Conservation (phyloP, 345 rosid genomes). For the Populus pruinosa region DNA sequence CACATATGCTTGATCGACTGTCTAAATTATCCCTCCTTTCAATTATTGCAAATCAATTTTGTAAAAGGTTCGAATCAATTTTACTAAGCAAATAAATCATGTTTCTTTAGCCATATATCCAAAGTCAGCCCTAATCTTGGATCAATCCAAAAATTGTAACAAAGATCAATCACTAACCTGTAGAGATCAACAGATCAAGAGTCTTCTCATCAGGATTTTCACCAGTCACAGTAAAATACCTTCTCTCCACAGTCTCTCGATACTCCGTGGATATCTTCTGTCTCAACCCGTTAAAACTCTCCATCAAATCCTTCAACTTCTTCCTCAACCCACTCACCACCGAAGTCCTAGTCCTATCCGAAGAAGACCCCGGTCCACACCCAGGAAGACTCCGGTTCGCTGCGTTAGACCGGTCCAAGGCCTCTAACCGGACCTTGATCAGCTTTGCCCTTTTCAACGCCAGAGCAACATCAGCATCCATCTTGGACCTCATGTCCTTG, state of each 20-base stretch:
- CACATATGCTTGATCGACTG: neutral
- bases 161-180: slow-evolving; percentile 43
- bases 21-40: neutral
- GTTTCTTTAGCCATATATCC: neutral
- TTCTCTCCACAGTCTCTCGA: slow-evolving; percentile 86
- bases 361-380: slow-evolving; percentile 83
- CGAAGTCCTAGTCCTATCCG: slow-evolving; percentile 79
- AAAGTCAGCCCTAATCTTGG: neutral
- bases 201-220: slow-evolving; percentile 81
- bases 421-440: slow-evolving; percentile 74
- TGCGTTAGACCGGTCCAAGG: slow-evolving; percentile 82
- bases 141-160: neutral
- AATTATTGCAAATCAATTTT: neutral
- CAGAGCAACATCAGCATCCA: slow-evolving; percentile 77
- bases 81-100: neutral
- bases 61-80: neutral
- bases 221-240: slow-evolving; percentile 90
- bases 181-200: slow-evolving; percentile 79
- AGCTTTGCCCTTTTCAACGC: slow-evolving; percentile 84
- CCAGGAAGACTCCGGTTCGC: slow-evolving; percentile 74
- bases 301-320: slow-evolving; percentile 89
- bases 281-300: slow-evolving; percentile 65
- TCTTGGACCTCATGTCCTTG: slow-evolving; percentile 63
- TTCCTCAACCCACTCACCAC: slow-evolving; percentile 87
- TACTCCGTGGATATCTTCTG: slow-evolving; percentile 72